These are phyloP conservation scores for Phytophthora pini DNA, from an alignment of 352 stramenopile species.

Conservation along the genomic window DNA sequence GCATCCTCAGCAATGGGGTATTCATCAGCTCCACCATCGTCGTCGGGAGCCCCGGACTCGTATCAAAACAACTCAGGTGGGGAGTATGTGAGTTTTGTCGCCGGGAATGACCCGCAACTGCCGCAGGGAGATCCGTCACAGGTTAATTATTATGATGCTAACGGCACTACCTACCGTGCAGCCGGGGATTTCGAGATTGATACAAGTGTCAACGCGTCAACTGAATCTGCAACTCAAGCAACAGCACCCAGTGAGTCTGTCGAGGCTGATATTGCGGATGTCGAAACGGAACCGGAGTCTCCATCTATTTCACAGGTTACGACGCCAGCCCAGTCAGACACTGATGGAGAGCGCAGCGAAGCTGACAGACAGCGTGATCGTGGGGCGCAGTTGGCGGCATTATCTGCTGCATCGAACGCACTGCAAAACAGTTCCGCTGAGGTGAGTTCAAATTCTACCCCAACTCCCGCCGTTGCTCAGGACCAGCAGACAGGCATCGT, in stretches of 20 bases:
- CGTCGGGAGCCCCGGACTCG: constrained; percentile 22
- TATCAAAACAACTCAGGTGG: constrained; percentile 30
- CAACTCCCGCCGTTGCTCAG: constrained; percentile 1
- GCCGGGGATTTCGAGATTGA: constrained; percentile 60
- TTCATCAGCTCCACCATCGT: constrained; percentile 18
- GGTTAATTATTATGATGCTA: constrained; percentile 75
- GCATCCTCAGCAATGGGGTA: constrained; percentile 27
- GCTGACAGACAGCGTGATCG: constrained; percentile 34
- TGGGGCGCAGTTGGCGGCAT: constrained; percentile 33
- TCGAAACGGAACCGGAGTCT: constrained; percentile 67
- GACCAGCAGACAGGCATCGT: constrained; percentile 24
- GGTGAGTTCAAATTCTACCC: constrained; percentile 9
- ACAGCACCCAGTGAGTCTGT: not conserved
- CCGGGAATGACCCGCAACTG: constrained; percentile 63
- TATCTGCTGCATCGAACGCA: constrained; percentile 42
- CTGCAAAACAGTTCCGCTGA: constrained; percentile 27
- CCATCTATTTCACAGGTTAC: constrained; percentile 74
- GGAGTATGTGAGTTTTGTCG: constrained; percentile 54
- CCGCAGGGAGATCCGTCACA: constrained; percentile 40
- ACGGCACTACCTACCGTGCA: constrained; percentile 69
- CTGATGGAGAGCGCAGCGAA: constrained; percentile 49
- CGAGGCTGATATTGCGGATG: constrained; percentile 41
- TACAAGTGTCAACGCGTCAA: constrained; percentile 17
- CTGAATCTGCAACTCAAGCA: not conserved
- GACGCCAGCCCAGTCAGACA: constrained; percentile 72